phyloP scores from a whole-genome alignment of 192 early-diverging fungal genomes.

The Phycomyces blakesleeanus region DNA sequence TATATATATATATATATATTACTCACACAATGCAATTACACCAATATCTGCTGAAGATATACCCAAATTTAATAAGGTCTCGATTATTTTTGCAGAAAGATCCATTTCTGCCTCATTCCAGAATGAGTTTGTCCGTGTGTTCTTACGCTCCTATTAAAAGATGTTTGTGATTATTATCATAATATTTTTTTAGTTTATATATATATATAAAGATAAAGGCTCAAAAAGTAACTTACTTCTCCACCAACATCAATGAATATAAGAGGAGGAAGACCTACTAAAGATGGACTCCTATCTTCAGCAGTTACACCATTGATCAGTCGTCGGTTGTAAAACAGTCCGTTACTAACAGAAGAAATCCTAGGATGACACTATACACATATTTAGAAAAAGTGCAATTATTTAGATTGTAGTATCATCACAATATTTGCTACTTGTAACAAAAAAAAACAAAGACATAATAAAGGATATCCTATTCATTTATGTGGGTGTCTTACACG shows the following conservation, averaged over 20 bases:
- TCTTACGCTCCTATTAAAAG: constrained; percentile 36
- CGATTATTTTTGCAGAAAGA: constrained; percentile 40
- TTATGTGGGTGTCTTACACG: constrained; percentile 39
- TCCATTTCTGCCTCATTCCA: constrained; percentile 53
- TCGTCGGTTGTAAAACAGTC: constrained; percentile 55
- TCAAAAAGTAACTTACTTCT: constrained; percentile 18
- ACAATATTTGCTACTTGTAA: neutral
- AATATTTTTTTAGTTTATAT: neutral
- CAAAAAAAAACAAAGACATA: too few species aligned
- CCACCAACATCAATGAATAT: constrained; percentile 56
- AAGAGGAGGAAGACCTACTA: constrained; percentile 49
- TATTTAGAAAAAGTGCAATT: too few species aligned
- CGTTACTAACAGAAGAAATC: constrained; percentile 59
- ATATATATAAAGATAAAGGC: neutral
- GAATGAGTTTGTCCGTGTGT: constrained; percentile 45
- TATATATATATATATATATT: too few species aligned
- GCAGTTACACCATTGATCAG: constrained; percentile 44
- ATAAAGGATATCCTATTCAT: too few species aligned
- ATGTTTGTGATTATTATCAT: neutral
- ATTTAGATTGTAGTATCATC: neutral
- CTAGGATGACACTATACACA: constrained; percentile 54
- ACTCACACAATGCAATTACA: constrained; percentile 68
- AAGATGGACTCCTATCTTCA: constrained; percentile 36
- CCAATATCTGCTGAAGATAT: constrained; percentile 53
- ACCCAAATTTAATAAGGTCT: constrained; percentile 37